Percentiles rank a stretch among this genome's conserved stretches.
These are phyloP conservation scores for Myxozyma neotropica DNA, from an alignment of 805 yeast species.

Conservation along the genomic window DNA sequence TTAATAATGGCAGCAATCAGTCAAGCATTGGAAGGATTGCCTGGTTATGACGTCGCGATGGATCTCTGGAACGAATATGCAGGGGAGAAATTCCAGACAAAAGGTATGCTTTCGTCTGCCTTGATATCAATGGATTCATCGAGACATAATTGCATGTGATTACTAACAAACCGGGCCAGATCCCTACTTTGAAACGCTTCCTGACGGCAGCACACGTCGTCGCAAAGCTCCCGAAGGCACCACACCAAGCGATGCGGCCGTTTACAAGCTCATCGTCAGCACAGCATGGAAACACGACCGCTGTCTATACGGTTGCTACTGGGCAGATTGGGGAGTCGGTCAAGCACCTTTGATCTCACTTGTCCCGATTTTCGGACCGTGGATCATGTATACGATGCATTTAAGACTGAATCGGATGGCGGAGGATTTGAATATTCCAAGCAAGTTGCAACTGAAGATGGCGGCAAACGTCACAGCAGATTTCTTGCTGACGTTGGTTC, in stretches of 20 bases:
- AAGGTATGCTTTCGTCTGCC: constrained; percentile 38
- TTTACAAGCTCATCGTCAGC: constrained; percentile 72
- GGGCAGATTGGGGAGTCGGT: constrained; percentile 36
- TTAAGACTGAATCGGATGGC: constrained; percentile 66
- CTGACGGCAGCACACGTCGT: constrained; percentile 56
- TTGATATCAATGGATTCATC: too few species aligned
- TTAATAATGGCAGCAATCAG: constrained; percentile 38
- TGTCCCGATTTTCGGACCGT: constrained; percentile 84
- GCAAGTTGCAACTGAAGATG: constrained; percentile 63
- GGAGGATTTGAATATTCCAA: constrained; percentile 60
- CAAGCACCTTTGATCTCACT: constrained; percentile 47
- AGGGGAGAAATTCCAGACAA: constrained; percentile 62
- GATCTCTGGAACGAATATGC: constrained; percentile 68
- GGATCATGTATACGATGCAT: constrained; percentile 77
- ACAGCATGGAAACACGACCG: constrained; percentile 88
- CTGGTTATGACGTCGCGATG: constrained; percentile 59
- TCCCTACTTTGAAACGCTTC: constrained; percentile 60
- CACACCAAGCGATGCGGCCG: constrained; percentile 59
- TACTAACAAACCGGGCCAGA: constrained; percentile 41
- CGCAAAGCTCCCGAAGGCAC: constrained; percentile 63
- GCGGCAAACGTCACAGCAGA: constrained; percentile 77
- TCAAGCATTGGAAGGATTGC: constrained; percentile 53
- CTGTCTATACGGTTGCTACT: constrained; percentile 78
- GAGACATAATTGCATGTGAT: neutral
- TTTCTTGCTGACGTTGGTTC: constrained; percentile 73